Percentiles rank a stretch among this genome's conserved stretches.
phyloP scores from a whole-genome alignment of 2,329 filamentous ascomycete species.

The Lachnum nothofagi region DNA sequence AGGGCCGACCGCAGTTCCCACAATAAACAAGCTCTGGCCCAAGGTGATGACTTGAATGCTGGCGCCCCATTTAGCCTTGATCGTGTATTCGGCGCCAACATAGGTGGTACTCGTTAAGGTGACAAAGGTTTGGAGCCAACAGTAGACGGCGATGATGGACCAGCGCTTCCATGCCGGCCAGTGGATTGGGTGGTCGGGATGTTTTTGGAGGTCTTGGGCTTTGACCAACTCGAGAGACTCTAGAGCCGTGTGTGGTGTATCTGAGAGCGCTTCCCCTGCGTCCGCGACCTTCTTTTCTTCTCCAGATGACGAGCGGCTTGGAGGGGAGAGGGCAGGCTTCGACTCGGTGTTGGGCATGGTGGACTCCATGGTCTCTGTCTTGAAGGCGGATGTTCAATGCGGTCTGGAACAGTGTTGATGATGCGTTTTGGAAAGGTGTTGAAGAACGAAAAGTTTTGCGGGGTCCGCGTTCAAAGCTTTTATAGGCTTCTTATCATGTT shows the following conservation, averaged over 20 bases:
- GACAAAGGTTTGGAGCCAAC: slow-evolving; percentile 35
- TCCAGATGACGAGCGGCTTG: no score
- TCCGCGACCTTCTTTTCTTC: no score
- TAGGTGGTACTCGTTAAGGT: slow-evolving; percentile 38
- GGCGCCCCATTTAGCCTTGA: slow-evolving; percentile 36
- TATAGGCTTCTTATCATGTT: no score
- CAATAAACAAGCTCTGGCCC: slow-evolving; percentile 40
- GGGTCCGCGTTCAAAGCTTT: no score
- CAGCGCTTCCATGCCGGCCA: slow-evolving; percentile 27
- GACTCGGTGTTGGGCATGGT: no score
- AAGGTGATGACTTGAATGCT: slow-evolving; percentile 36
- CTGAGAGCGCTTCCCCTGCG: no score
- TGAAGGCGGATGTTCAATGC: no score
- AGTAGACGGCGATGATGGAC: slow-evolving; percentile 23
- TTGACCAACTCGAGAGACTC: slow-evolving; percentile 26
- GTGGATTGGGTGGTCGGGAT: slow-evolving; percentile 30
- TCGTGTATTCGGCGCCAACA: slow-evolving; percentile 36
- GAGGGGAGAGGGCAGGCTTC: no score
- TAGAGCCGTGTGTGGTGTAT: slow-evolving; percentile 14
- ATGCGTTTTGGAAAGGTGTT: no score
- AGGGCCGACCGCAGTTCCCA: slow-evolving; percentile 39
- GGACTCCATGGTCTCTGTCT: no score
- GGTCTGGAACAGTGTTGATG: no score
- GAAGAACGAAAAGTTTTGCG: no score
- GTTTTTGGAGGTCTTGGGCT: slow-evolving; percentile 23